Percentiles rank a stretch among this genome's conserved stretches.
phyloP scores from a whole-genome alignment of 768 basidiomycete genomes.

The Psilocybe cyanescens region DNA sequence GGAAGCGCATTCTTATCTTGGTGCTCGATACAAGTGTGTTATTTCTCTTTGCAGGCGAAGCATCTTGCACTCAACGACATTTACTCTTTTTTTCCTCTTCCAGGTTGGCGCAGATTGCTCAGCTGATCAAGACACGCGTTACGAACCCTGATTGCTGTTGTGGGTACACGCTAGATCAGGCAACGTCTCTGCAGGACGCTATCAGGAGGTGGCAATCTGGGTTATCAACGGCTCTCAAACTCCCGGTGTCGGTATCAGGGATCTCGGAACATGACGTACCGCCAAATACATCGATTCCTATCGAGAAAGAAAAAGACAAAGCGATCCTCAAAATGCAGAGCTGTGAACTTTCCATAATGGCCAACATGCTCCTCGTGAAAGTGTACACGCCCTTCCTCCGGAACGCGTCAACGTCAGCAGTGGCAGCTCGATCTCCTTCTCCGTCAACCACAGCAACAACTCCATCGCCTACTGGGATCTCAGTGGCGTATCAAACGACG shows the following conservation, averaged over 20 bases:
- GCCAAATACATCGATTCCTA: neutral
- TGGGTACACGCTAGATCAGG: conserved; percentile 65
- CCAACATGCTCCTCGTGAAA: conserved; percentile 64
- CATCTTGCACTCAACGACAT: neutral
- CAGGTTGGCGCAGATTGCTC: conserved; percentile 68
- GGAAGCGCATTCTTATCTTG: conserved; percentile 17
- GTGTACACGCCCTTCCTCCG: conserved; percentile 71
- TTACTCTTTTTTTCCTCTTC: neutral
- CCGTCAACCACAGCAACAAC: conserved; percentile 47
- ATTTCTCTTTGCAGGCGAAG: neutral
- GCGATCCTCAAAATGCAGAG: conserved; percentile 37
- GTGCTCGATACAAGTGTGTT: conserved; percentile 23
- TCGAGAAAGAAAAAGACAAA: neutral
- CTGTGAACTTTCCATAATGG: conserved; percentile 63
- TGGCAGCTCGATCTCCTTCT: neutral
- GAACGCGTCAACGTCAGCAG: conserved; percentile 7
- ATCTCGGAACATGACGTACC: neutral
- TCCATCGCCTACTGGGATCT: neutral
- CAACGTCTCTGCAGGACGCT: conserved; percentile 58
- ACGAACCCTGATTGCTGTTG: conserved; percentile 41
- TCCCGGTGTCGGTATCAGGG: conserved; percentile 32
- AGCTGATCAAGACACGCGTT: conserved; percentile 58
- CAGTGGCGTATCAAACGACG: conserved; percentile 48
- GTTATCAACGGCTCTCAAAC: conserved; percentile 44
- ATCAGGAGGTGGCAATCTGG: conserved; percentile 55